Conservation (phyloP, 129 eudicot genomes). For the Solidago caesia region DNA sequence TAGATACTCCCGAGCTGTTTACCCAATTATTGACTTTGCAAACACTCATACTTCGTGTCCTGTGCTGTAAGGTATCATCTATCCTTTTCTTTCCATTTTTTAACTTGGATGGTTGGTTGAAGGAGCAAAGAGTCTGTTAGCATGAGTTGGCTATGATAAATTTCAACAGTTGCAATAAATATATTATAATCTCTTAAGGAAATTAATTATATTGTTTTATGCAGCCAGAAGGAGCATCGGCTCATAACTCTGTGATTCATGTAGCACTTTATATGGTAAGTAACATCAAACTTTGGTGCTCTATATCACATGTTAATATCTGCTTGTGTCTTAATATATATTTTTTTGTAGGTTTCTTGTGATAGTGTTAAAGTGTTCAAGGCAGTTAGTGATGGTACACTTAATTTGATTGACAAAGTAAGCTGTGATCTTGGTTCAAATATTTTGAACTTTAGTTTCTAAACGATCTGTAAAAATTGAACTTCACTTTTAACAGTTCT, state of each 20-base stretch:
- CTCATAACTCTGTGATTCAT: slow-evolving; percentile 70
- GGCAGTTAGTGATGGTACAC: slow-evolving; percentile 78
- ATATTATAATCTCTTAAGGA: not conserved
- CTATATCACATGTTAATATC: not conserved
- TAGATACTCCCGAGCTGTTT: slow-evolving; percentile 77
- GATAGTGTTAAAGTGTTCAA: slow-evolving; percentile 80
- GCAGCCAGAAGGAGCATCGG: slow-evolving; percentile 95
- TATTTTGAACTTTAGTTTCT: not conserved
- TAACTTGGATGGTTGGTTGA: not conserved
- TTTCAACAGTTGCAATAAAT: not conserved
- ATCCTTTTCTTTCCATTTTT: not conserved
- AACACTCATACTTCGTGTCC: slow-evolving; percentile 61
- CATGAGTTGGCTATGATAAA: not conserved
- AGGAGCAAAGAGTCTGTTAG: not conserved
- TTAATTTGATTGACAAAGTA: slow-evolving; percentile 88
- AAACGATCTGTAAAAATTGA: not conserved
- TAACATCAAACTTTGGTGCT: not conserved
- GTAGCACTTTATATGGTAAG: slow-evolving; percentile 81
- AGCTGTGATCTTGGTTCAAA: not conserved
- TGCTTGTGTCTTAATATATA: not conserved
- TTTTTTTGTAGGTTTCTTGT: slow-evolving; percentile 56
- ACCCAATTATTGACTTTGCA: slow-evolving; percentile 81
- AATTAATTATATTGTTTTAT: slow-evolving; percentile 3
- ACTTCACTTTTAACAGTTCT: slow-evolving; percentile 51
- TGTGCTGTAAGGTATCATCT: slow-evolving; percentile 75